These are phyloP conservation scores for Trypanosoma scelopori DNA, from an alignment of 208 protist genomes.

Conservation along the genomic window DNA sequence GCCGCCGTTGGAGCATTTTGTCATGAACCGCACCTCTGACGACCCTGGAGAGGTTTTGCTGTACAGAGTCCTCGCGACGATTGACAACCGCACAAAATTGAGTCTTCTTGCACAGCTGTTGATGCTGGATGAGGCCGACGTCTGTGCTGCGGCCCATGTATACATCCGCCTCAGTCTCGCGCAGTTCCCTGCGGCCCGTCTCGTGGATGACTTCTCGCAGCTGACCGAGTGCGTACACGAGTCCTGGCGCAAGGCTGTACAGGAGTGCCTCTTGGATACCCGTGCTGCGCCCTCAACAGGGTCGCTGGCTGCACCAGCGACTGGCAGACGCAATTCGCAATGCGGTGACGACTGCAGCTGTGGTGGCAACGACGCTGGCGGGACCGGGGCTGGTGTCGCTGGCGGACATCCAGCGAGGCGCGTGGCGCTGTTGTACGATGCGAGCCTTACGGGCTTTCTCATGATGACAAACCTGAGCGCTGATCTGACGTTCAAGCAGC, in stretches of 20 bases:
- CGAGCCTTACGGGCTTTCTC: slow-evolving; percentile 94
- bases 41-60: slow-evolving; percentile 95
- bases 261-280: slow-evolving; percentile 7
- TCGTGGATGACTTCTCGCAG: slow-evolving; percentile 31
- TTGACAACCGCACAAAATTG: slow-evolving; percentile 94
- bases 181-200: slow-evolving; percentile 52
- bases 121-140: slow-evolving; percentile 86
- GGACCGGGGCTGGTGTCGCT: background rate
- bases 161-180: slow-evolving; percentile 91
- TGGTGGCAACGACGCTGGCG: background rate
- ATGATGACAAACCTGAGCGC: slow-evolving; percentile 98
- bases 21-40: slow-evolving; percentile 96
- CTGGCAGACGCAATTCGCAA: background rate
- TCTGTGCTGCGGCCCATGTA: slow-evolving; percentile 89
- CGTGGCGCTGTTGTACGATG: slow-evolving; percentile 95
- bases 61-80: slow-evolving; percentile 95
- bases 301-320: background rate
- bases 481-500: slow-evolving; percentile 83
- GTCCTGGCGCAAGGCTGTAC: slow-evolving; percentile 46
- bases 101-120: slow-evolving; percentile 90
- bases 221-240: slow-evolving; percentile 42
- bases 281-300: background rate
- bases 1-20: slow-evolving; percentile 93
- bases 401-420: slow-evolving; percentile 66
- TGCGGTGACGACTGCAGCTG: background rate